A percentile compares a stretch with the other conserved stretches of the same genome.
Conservation (phyloP, 148 eudicot genomes). For the Rhododendron simsii region DNA sequence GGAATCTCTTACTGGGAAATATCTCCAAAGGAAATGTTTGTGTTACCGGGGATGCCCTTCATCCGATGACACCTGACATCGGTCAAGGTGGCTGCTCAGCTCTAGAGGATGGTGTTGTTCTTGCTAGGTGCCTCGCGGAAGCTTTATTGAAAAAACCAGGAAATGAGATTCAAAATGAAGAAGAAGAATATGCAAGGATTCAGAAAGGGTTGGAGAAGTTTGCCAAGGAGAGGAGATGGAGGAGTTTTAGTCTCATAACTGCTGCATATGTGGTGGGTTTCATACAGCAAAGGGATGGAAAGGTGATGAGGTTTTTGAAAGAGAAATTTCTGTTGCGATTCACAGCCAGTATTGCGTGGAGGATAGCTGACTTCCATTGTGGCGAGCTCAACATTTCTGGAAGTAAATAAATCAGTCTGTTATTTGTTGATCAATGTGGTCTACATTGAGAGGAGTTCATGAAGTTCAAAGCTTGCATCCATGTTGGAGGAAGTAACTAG, state of each 20-base stretch:
- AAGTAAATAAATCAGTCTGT: background rate
- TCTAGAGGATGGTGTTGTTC: slow-evolving; percentile 39
- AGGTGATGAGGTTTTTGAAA: slow-evolving; percentile 28
- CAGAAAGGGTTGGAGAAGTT: slow-evolving; percentile 35
- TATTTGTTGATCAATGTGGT: background rate
- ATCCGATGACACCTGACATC: slow-evolving; percentile 62
- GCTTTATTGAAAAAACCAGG: slow-evolving; percentile 18
- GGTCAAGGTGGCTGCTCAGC: slow-evolving; percentile 60
- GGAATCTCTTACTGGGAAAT: slow-evolving; percentile 34
- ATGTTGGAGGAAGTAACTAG: background rate
- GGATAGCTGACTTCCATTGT: slow-evolving; percentile 38
- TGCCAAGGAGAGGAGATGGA: slow-evolving; percentile 41
- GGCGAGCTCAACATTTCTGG: slow-evolving; percentile 10
- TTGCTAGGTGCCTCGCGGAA: slow-evolving; percentile 43
- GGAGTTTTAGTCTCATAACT: slow-evolving; percentile 32
- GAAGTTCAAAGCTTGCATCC: background rate
- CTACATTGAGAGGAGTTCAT: background rate
- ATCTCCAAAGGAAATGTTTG: slow-evolving; percentile 33
- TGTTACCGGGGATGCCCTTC: slow-evolving; percentile 52
- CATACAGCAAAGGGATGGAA: slow-evolving; percentile 31
- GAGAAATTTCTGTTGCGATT: slow-evolving; percentile 18
- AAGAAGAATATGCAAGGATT: slow-evolving; percentile 21
- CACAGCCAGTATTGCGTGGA: slow-evolving; percentile 11
- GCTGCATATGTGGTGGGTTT: slow-evolving; percentile 32
- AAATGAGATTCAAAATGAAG: background rate